Evolutionary conservation across 805 yeast species (phyloP).

Genomic region (Kuraishia hungarica): DNA sequence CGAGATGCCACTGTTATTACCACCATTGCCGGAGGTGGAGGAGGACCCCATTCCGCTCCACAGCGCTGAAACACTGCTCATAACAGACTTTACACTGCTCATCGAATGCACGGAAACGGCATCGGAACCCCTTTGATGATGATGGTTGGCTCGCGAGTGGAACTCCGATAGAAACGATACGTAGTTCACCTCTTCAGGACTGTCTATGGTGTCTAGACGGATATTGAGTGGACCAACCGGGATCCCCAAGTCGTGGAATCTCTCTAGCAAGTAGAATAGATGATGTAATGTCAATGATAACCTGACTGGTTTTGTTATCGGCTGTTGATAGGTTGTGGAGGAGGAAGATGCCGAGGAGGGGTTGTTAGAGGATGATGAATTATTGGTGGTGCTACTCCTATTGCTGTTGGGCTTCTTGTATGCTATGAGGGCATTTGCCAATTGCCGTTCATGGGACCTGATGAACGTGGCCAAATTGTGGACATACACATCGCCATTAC

Average conservation of each 20-base stretch:
- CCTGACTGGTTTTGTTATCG: conserved; percentile 38
- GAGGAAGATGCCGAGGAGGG: conserved; percentile 3
- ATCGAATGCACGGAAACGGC: conserved; percentile 47
- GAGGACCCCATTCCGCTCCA: conserved; percentile 24
- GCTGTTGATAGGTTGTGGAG: background rate
- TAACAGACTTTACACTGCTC: conserved; percentile 45
- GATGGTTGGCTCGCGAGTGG: conserved; percentile 27
- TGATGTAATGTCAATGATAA: conserved; percentile 56
- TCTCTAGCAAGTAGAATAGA: conserved; percentile 50
- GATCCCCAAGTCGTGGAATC: conserved; percentile 38
- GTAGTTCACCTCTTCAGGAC: conserved; percentile 38
- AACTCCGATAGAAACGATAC: conserved; percentile 55
- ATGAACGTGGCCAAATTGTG: conserved; percentile 46
- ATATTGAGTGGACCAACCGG: conserved; percentile 56
- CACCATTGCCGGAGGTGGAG: conserved; percentile 17
- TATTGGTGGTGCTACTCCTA: background rate
- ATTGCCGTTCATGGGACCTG: conserved; percentile 46
- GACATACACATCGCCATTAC: conserved; percentile 51
- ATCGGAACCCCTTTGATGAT: conserved; percentile 19
- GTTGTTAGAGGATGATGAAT: conserved; percentile 3
- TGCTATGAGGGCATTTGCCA: conserved; percentile 50
- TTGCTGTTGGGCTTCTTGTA: conserved; percentile 31
- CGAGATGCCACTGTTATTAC: conserved; percentile 31
- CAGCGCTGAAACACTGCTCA: conserved; percentile 34
- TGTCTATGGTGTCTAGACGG: conserved; percentile 46